Conservation (phyloP, 106 monocot genomes). For the Platanthera zijinensis region DNA sequence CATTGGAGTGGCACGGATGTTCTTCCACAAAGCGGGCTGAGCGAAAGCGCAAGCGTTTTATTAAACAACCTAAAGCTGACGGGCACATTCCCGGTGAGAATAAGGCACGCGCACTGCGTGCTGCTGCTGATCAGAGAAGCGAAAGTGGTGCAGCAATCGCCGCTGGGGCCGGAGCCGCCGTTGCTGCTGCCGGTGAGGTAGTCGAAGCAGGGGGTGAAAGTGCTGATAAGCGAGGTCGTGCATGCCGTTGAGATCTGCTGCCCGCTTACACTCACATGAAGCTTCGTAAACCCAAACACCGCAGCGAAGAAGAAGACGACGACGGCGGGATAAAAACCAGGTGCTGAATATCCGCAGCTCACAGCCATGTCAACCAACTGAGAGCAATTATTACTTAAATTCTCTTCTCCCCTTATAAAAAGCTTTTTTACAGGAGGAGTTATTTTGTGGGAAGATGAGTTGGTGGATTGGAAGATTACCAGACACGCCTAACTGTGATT, state of each 20-base stretch:
- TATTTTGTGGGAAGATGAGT: not conserved
- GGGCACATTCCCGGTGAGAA: slow-evolving; percentile 78
- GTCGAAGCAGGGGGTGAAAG: slow-evolving; percentile 86
- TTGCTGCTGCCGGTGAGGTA: slow-evolving; percentile 79
- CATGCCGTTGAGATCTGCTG: slow-evolving; percentile 58
- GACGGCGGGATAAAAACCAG: not conserved
- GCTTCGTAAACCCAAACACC: not conserved
- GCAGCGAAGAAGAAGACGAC: not conserved
- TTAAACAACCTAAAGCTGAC: slow-evolving; percentile 56
- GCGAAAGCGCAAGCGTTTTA: slow-evolving; percentile 44
- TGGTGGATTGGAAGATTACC: not conserved
- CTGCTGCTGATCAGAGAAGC: slow-evolving; percentile 33
- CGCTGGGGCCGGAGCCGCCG: slow-evolving; percentile 52
- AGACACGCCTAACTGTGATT: not conserved
- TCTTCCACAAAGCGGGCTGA: slow-evolving; percentile 45
- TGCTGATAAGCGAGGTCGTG: slow-evolving; percentile 43
- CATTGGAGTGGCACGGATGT: slow-evolving; percentile 59
- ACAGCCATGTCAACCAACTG: too few species aligned
- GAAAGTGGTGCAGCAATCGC: slow-evolving; percentile 56
- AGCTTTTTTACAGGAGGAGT: not conserved
- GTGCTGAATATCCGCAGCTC: too few species aligned
- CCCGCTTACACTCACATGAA: not conserved
- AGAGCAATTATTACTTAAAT: too few species aligned
- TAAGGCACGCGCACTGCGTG: slow-evolving; percentile 61
- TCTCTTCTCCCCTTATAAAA: too few species aligned